phyloP scores from a whole-genome alignment of 768 basidiomycete species.

The Grammothele lineata region DNA sequence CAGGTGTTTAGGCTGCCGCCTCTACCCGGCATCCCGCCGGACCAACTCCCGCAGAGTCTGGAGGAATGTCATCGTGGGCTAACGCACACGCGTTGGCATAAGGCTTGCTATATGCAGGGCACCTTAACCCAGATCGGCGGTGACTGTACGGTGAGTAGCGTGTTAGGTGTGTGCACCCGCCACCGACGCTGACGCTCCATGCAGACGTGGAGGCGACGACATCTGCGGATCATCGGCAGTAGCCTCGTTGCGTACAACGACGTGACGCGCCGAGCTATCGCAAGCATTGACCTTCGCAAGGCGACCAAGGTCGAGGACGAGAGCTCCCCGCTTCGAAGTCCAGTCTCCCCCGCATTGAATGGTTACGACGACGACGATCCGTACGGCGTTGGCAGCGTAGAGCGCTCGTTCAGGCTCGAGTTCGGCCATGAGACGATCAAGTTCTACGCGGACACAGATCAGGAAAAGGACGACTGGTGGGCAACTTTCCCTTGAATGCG shows the following conservation, averaged over 20 bases:
- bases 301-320: slow-evolving; percentile 76
- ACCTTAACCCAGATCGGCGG: slow-evolving; percentile 91
- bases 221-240: slow-evolving; percentile 79
- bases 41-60: slow-evolving; percentile 83
- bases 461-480: slow-evolving; percentile 85
- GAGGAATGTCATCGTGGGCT: slow-evolving; percentile 91
- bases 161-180: not conserved
- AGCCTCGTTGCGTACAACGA: slow-evolving; percentile 90
- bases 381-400: slow-evolving; percentile 62
- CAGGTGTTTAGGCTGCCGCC: slow-evolving; percentile 91
- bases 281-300: slow-evolving; percentile 88
- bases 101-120: slow-evolving; percentile 91
- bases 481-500: slow-evolving; percentile 18
- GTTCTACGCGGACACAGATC: slow-evolving; percentile 90
- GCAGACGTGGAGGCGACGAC: slow-evolving; percentile 80
- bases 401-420: slow-evolving; percentile 79
- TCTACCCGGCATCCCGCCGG: slow-evolving; percentile 72
- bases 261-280: slow-evolving; percentile 84
- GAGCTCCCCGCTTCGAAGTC: slow-evolving; percentile 41
- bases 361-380: slow-evolving; percentile 58
- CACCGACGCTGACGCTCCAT: slow-evolving; percentile 6
- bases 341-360: slow-evolving; percentile 36
- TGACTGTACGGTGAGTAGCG: slow-evolving; percentile 75
- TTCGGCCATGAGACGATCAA: slow-evolving; percentile 76
- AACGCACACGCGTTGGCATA: slow-evolving; percentile 89